Conservation (phyloP, 75 land plant species). For the Selaginella moellendorffii region DNA sequence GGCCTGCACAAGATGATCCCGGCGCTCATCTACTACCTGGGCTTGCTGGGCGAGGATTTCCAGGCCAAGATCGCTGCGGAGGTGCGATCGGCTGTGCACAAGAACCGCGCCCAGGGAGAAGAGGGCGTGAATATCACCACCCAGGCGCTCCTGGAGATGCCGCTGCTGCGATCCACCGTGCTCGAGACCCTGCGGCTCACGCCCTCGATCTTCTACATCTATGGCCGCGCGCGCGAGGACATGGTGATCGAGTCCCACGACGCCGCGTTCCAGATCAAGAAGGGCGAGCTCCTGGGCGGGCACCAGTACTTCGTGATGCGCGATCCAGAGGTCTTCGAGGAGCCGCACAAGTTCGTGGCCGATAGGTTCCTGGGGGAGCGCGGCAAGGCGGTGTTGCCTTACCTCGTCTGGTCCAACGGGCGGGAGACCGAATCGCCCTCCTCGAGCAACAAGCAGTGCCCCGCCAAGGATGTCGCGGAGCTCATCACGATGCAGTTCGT, state of each 20-base stretch:
- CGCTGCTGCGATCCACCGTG: constrained; percentile 48
- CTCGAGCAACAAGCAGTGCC: constrained; percentile 66
- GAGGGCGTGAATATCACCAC: constrained; percentile 20
- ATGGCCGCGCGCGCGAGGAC: constrained; percentile 48
- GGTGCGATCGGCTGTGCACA: constrained; percentile 14
- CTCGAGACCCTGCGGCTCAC: constrained; percentile 51
- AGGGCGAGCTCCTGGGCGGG: constrained; percentile 67
- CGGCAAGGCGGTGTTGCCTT: constrained; percentile 34
- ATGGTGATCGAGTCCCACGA: constrained; percentile 54
- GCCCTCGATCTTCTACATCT: constrained; percentile 73
- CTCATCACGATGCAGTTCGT: constrained; percentile 37
- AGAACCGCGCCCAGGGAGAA: constrained; percentile 8
- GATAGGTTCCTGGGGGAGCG: constrained; percentile 50
- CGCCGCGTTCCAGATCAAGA: constrained; percentile 32
- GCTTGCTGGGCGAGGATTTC: neutral
- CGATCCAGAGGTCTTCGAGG: constrained; percentile 55
- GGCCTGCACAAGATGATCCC: too few relatives aligned
- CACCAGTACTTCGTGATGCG: constrained; percentile 61
- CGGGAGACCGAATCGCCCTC: too few relatives aligned
- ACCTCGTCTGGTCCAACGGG: constrained; percentile 87
- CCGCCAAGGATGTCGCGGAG: constrained; percentile 70
- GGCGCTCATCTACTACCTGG: constrained; percentile 29
- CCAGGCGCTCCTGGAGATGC: constrained; percentile 33
- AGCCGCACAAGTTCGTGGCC: constrained; percentile 42
- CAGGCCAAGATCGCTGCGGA: neutral